Evolutionary conservation across 2,329 filamentous ascomycete species (phyloP).

Genomic region (Hypoxylon sp.): DNA sequence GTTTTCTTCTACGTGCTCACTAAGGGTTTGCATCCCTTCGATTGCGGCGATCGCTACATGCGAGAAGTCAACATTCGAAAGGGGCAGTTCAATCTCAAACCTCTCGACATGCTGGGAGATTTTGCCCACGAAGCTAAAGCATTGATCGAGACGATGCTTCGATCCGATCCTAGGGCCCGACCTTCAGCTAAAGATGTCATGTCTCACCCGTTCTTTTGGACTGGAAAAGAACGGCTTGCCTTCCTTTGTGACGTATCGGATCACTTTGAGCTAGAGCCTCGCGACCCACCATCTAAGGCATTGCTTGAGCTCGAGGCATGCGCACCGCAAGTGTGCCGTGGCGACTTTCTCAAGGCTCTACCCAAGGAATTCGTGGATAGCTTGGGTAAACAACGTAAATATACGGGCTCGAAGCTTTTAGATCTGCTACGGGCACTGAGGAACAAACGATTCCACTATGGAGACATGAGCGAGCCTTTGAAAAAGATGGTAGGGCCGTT

Average conservation of each 20-base stretch:
- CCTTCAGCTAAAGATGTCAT: slow-evolving; percentile 57
- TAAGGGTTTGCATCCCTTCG: slow-evolving; percentile 91
- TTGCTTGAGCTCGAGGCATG: slow-evolving; percentile 72
- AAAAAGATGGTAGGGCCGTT: slow-evolving; percentile 78
- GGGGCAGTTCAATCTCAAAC: slow-evolving; percentile 80
- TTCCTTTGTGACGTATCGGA: slow-evolving; percentile 98
- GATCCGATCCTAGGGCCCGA: slow-evolving; percentile 73
- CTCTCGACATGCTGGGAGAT: slow-evolving; percentile 82
- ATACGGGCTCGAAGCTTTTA: slow-evolving; percentile 85
- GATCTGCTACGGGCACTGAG: slow-evolving; percentile 90
- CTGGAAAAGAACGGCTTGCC: slow-evolving; percentile 85
- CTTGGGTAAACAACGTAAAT: slow-evolving; percentile 94
- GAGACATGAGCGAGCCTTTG: slow-evolving; percentile 89
- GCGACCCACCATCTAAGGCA: slow-evolving; percentile 81
- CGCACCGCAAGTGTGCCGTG: slow-evolving; percentile 68
- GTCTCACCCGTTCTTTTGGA: slow-evolving; percentile 98
- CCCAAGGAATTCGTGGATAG: slow-evolving; percentile 89
- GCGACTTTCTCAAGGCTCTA: slow-evolving; percentile 83
- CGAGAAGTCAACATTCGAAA: slow-evolving; percentile 98
- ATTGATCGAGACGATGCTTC: slow-evolving; percentile 86
- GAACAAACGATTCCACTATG: slow-evolving; percentile 98
- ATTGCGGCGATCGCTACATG: slow-evolving; percentile 94
- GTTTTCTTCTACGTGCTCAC: slow-evolving; percentile 99
- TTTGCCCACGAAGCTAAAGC: slow-evolving; percentile 90
- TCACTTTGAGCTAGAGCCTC: slow-evolving; percentile 92